These are phyloP conservation scores for Phtheirospermum japonicum DNA, from an alignment of 257 asterid species.

Conservation along the genomic window DNA sequence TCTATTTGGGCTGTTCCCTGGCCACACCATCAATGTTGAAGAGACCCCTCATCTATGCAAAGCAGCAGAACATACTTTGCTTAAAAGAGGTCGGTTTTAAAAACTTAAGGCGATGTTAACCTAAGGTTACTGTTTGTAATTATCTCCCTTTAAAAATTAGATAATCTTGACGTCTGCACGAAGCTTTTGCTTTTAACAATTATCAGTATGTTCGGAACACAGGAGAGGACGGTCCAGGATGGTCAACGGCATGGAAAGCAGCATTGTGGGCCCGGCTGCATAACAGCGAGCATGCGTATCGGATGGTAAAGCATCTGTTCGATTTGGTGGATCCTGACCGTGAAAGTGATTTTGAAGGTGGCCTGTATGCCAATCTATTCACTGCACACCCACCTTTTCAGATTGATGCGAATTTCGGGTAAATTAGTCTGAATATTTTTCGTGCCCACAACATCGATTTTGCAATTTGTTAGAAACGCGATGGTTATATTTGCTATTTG, in stretches of 20 bases:
- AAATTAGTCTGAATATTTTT: neutral
- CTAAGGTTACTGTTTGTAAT: too few species aligned
- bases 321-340: conserved; percentile 57
- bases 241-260: conserved; percentile 81
- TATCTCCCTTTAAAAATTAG: too few species aligned
- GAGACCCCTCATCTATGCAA: conserved; percentile 57
- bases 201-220: too few species aligned
- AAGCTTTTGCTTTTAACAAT: too few species aligned
- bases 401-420: conserved; percentile 88
- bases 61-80: conserved; percentile 57
- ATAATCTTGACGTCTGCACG: too few species aligned
- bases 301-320: conserved; percentile 67
- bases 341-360: conserved; percentile 52
- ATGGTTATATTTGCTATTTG: neutral
- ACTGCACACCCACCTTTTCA: conserved; percentile 89
- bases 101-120: neutral
- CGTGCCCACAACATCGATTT: neutral
- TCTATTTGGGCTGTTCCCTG: conserved; percentile 74
- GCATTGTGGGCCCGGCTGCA: conserved; percentile 72
- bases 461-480: neutral
- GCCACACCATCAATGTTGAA: conserved; percentile 54
- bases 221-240: conserved; percentile 86
- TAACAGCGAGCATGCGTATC: conserved; percentile 56
- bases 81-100: conserved; percentile 51
- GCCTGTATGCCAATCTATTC: conserved; percentile 69